Evolutionary conservation across 2,329 filamentous ascomycete species (phyloP), one percentile per base, ranked within the genome.

Genomic region (Colletotrichum aenigma): DNA sequence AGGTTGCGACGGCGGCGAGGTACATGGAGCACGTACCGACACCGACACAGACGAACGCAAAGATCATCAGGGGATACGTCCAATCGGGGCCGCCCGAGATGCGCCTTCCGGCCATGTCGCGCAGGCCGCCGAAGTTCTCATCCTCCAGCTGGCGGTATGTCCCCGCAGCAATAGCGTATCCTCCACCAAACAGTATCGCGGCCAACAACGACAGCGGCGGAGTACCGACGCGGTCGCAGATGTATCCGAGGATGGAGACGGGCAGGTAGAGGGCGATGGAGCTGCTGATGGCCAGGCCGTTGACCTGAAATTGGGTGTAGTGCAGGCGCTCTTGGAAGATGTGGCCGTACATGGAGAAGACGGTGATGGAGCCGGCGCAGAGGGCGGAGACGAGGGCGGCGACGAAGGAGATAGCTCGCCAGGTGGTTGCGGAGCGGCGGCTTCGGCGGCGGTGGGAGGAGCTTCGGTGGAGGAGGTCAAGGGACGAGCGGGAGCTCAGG

Each of bases 301-400:
- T 98, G 85, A 99, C 95, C 83, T 97, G 95, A 77, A 97, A 91
- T 85, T 99, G 97, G 4, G 93, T 94, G 86, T 98, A 99, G 81
- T 93, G 94, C 67, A 99, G 89, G 60, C 93, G 93, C 71, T 94
- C 93, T 84, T 98, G 95, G 86, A 99, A 95, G 64, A 97, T 89
- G 79, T 95, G 96, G 10, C 94, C 97, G 83, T 98, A 99, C 36
- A 99, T 92, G 43, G 96, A 98, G 87, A 97, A 99, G 65, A 96
- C 94, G 66, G 95, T 96, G 81, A 98, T 95, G 81, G 95, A 97
- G 77, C 96, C 97, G 34, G 96, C 96, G 83, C 95, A 97, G 36
- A 98, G 90, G 16, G 91, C 88, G 18, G 88, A 88, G 18, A 91
- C 77, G 34, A 92, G 88, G 32, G 91, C 88, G 26, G 87, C 86